Conservation (phyloP, 495 filamentous ascomycete species). For the Penicillium goetzii region DNA sequence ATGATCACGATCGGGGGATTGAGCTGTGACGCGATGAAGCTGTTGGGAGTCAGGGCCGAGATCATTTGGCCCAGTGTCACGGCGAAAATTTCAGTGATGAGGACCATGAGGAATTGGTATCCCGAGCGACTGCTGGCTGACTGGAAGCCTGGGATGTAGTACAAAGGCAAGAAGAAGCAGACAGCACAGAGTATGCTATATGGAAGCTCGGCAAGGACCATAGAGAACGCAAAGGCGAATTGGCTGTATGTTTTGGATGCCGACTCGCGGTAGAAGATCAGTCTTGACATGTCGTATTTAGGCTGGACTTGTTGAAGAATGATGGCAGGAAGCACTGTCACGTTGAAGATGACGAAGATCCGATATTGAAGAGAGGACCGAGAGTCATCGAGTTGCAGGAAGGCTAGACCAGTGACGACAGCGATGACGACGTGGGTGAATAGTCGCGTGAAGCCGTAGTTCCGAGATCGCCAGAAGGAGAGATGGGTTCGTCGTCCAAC, state of each 20-base stretch:
- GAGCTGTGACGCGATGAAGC: slow-evolving; percentile 71
- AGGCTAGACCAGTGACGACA: slow-evolving; percentile 74
- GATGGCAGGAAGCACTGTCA: slow-evolving; percentile 74
- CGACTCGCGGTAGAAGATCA: slow-evolving; percentile 79
- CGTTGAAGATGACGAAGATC: slow-evolving; percentile 83
- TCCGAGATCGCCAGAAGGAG: slow-evolving; percentile 72
- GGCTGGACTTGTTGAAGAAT: slow-evolving; percentile 79
- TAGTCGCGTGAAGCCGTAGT: slow-evolving; percentile 77
- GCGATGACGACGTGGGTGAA: slow-evolving; percentile 76
- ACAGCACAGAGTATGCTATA: slow-evolving; percentile 76
- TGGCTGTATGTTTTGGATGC: slow-evolving; percentile 77
- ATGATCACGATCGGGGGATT: slow-evolving; percentile 81
- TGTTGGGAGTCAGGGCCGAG: slow-evolving; percentile 67
- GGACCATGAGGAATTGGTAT: slow-evolving; percentile 81
- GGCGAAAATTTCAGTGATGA: slow-evolving; percentile 77
- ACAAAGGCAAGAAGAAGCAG: slow-evolving; percentile 73
- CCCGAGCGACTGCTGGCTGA: slow-evolving; percentile 62
- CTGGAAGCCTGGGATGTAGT: slow-evolving; percentile 71
- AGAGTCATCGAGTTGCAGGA: slow-evolving; percentile 68
- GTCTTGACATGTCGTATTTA: slow-evolving; percentile 72
- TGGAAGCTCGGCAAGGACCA: slow-evolving; percentile 76
- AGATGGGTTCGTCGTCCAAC: slow-evolving; percentile 68
- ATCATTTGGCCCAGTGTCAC: slow-evolving; percentile 72
- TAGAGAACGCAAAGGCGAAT: slow-evolving; percentile 70
- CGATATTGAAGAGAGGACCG: slow-evolving; percentile 73